Evolutionary conservation across 108 stramenopile genomes (phyloP).

Genomic region (Pseudonitzschia delicatissima): DNA sequence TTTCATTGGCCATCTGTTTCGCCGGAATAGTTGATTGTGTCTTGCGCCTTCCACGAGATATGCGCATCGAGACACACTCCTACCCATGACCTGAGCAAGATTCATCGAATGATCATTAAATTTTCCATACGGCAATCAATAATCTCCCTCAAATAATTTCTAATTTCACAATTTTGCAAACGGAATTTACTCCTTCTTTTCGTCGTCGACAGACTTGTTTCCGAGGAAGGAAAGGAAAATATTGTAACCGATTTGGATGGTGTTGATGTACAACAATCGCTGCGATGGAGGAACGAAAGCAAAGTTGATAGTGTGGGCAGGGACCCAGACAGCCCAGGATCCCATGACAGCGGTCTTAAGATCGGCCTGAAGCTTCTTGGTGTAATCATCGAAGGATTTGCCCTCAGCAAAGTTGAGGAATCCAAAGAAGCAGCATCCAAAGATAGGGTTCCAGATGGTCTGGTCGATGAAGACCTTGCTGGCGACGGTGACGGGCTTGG

Average conservation of each 20-base stretch:
- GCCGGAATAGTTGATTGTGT: no score
- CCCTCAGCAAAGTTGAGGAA: slow-evolving; percentile 89
- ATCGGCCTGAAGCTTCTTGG: slow-evolving; percentile 87
- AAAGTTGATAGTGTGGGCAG: slow-evolving; percentile 88
- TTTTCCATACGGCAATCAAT: no score
- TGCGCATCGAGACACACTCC: no score
- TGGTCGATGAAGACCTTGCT: slow-evolving; percentile 93
- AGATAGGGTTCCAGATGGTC: slow-evolving; percentile 94
- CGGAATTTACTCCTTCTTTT: slow-evolving; percentile 50
- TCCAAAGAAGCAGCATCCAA: slow-evolving; percentile 95
- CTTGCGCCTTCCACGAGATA: no score
- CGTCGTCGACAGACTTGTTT: slow-evolving; percentile 79
- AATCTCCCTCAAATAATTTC: no score
- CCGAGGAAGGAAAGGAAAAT: slow-evolving; percentile 92
- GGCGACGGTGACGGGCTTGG: slow-evolving; percentile 85
- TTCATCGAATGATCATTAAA: no score
- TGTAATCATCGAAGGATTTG: slow-evolving; percentile 76
- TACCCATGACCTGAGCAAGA: no score
- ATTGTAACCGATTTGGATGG: slow-evolving; percentile 94
- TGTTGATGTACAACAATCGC: slow-evolving; percentile 94
- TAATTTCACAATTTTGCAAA: no score
- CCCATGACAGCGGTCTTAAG: slow-evolving; percentile 92
- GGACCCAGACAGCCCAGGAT: slow-evolving; percentile 65
- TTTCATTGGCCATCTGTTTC: no score
- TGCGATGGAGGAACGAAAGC: slow-evolving; percentile 89